A percentile compares a stretch with the other conserved stretches of the same genome.
Conservation (phyloP, 177 flowering plant species). For the Vitis hybrid region DNA sequence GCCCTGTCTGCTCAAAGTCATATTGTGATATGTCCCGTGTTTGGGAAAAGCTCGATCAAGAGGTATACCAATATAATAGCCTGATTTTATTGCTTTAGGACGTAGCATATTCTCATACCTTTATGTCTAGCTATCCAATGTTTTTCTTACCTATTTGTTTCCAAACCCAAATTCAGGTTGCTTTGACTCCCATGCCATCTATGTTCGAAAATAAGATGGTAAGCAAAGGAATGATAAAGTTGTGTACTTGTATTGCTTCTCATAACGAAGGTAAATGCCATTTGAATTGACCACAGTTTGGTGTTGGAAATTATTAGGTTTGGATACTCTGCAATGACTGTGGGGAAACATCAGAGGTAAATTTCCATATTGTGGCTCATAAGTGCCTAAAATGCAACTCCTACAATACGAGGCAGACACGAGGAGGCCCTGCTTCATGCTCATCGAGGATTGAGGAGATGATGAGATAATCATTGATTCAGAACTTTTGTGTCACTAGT, state of each 20-base stretch:
- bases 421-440: conserved; percentile 20
- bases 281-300: neutral
- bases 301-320: conserved; percentile 15
- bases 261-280: neutral
- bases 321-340: conserved; percentile 36
- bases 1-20: conserved; percentile 33
- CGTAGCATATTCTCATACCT: neutral
- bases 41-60: conserved; percentile 27
- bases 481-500: neutral
- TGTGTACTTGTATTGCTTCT: neutral
- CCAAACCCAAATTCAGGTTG: conserved; percentile 17
- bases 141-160: neutral
- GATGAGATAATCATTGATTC: neutral
- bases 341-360: conserved; percentile 21
- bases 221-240: neutral
- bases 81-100: neutral
- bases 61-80: conserved; percentile 12
- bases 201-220: conserved; percentile 24
- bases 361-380: conserved; percentile 22
- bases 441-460: conserved; percentile 15
- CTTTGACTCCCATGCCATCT: conserved; percentile 30
- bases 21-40: conserved; percentile 27
- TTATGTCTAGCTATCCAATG: neutral
- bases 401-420: conserved; percentile 27
- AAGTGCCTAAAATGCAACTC: conserved; percentile 30